These are phyloP conservation scores for Amanita phalloides DNA, from an alignment of 768 basidiomycete genomes.

Conservation along the genomic window DNA sequence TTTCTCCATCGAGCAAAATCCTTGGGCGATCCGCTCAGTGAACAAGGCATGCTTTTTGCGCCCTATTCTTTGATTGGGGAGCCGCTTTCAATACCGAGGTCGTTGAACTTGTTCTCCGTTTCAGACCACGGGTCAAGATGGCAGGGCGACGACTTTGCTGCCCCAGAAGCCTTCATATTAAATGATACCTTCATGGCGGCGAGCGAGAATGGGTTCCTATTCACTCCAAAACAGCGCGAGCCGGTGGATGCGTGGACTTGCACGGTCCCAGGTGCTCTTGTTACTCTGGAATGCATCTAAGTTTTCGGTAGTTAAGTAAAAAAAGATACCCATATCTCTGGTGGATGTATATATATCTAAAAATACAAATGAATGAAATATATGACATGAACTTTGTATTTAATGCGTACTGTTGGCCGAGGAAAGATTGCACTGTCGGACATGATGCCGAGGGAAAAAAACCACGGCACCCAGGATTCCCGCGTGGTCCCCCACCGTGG, in stretches of 20 bases:
- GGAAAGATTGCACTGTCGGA: too few relatives aligned
- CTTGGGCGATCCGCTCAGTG: slow-evolving; percentile 4
- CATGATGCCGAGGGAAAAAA: too few relatives aligned
- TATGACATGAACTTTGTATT: too few relatives aligned
- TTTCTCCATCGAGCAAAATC: slow-evolving; percentile 29
- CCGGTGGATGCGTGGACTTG: neutral
- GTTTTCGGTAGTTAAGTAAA: too few relatives aligned
- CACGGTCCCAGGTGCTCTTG: slow-evolving; percentile 2
- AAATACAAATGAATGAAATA: too few relatives aligned
- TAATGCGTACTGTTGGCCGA: too few relatives aligned
- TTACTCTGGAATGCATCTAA: neutral
- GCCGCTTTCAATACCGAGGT: neutral
- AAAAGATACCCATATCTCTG: too few relatives aligned
- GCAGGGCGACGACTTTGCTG: neutral
- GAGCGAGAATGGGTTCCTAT: slow-evolving; percentile 46
- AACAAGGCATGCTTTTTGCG: neutral
- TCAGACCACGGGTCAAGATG: slow-evolving; percentile 2
- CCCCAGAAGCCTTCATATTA: slow-evolving; percentile 10
- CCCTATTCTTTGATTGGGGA: neutral
- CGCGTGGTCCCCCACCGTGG: neutral
- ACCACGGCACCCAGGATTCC: neutral
- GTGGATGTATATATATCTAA: too few relatives aligned
- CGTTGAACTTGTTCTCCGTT: slow-evolving; percentile 10
- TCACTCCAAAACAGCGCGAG: slow-evolving; percentile 6
- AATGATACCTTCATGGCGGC: slow-evolving; percentile 30